phyloP scores from a whole-genome alignment of 768 basidiomycete genomes.

The Leucosporidium scottii region DNA sequence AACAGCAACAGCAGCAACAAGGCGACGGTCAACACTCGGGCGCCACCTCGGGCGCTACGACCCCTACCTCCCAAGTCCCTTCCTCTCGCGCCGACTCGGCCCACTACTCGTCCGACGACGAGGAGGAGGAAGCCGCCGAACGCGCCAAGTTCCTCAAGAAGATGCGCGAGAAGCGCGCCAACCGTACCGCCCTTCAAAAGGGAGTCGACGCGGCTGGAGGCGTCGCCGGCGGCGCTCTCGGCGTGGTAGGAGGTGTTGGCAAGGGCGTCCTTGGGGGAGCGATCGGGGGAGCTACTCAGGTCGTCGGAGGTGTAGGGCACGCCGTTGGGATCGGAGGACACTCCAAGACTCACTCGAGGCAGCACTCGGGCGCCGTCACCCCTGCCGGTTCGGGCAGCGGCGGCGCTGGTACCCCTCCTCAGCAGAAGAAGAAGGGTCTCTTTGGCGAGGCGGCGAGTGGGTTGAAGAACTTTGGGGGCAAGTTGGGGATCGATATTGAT shows the following conservation, averaged over 20 bases:
- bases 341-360: neutral
- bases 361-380: neutral
- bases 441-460: constrained; percentile 19
- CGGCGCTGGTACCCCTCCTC: neutral
- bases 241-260: neutral
- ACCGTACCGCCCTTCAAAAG: constrained; percentile 9
- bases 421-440: constrained; percentile 5
- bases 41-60: constrained; percentile 16
- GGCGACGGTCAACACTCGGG: neutral
- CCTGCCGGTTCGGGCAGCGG: neutral
- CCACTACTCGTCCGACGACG: constrained; percentile 36
- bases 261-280: constrained; percentile 12
- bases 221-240: neutral
- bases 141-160: constrained; percentile 31
- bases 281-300: constrained; percentile 12
- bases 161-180: constrained; percentile 34
- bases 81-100: constrained; percentile 37
- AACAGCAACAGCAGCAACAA: constrained; percentile 47
- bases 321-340: neutral
- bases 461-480: constrained; percentile 30
- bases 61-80: constrained; percentile 37
- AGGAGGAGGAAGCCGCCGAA: constrained; percentile 35
- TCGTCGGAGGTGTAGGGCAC: neutral
- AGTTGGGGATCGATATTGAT: constrained; percentile 33
- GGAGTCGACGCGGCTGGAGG: constrained; percentile 7